phyloP scores from a whole-genome alignment of 352 stramenopile species.

The Phytopythium ostracodes region DNA sequence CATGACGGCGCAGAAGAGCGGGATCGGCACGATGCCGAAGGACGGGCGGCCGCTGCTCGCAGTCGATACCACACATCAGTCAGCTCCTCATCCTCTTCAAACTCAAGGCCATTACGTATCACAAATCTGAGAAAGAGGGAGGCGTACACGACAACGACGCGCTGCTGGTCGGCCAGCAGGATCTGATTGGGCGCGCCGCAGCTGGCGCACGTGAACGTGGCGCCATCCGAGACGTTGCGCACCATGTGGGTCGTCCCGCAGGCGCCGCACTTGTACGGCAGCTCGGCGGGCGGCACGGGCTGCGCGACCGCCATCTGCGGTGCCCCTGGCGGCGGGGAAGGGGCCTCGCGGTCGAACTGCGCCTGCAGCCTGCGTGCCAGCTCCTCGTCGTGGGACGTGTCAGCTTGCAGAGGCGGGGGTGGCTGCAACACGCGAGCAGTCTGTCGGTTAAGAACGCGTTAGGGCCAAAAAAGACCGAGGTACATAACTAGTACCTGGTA shows the following conservation, averaged over 20 bases:
- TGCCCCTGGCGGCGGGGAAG: too few species aligned
- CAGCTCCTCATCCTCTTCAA: too few species aligned
- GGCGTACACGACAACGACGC: slow-evolving; percentile 51
- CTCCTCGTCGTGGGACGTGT: slow-evolving; percentile 43
- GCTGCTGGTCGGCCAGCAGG: slow-evolving; percentile 28
- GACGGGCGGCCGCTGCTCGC: slow-evolving; percentile 19
- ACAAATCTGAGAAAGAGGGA: background rate
- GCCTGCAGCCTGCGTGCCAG: slow-evolving; percentile 51
- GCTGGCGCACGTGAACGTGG: slow-evolving; percentile 53
- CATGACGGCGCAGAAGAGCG: slow-evolving; percentile 66
- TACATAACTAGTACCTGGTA: background rate
- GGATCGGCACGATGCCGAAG: slow-evolving; percentile 51
- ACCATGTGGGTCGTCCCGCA: slow-evolving; percentile 62
- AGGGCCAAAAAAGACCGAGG: background rate
- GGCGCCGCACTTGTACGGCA: slow-evolving; percentile 62
- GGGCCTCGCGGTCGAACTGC: slow-evolving; percentile 35
- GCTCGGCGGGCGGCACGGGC: slow-evolving; percentile 24
- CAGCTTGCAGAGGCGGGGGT: background rate
- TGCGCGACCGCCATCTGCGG: slow-evolving; percentile 31
- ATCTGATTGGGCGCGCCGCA: slow-evolving; percentile 67
- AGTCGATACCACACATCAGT: background rate
- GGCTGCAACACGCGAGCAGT: background rate
- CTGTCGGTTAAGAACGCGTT: background rate
- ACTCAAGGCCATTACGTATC: too few species aligned
- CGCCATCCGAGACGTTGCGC: slow-evolving; percentile 46